phyloP scores from a whole-genome alignment of 257 asterid species.

The Linderniella brevidens region DNA sequence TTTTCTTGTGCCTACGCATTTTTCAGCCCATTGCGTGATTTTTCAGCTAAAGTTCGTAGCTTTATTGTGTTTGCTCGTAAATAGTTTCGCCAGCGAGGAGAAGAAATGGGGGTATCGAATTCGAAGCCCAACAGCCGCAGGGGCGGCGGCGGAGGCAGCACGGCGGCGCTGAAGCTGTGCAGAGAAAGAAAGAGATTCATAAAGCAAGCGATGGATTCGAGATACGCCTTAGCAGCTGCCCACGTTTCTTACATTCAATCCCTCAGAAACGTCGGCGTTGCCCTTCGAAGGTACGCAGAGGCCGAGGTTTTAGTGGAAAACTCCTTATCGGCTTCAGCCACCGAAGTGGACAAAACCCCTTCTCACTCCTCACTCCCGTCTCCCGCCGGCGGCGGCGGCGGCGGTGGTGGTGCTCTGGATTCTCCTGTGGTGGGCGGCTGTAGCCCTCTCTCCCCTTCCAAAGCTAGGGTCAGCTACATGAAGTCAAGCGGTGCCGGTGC shows the following conservation, averaged over 20 bases:
- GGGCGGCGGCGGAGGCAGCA: background rate
- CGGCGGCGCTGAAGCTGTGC: constrained; percentile 50
- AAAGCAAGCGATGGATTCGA: constrained; percentile 80
- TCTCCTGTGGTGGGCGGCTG: constrained; percentile 54
- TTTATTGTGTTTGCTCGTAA: too few relatives aligned
- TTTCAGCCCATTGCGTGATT: too few relatives aligned
- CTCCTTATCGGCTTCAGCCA: constrained; percentile 37
- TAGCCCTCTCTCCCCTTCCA: constrained; percentile 65
- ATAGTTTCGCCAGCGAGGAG: background rate
- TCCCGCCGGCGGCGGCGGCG: constrained; percentile 39
- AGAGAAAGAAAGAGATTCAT: constrained; percentile 68
- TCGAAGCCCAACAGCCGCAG: constrained; percentile 61
- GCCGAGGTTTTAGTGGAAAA: constrained; percentile 65
- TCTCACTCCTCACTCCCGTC: constrained; percentile 57
- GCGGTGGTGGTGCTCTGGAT: constrained; percentile 38
- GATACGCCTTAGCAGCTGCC: constrained; percentile 87
- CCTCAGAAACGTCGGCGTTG: constrained; percentile 67
- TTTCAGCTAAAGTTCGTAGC: too few relatives aligned
- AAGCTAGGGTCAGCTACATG: constrained; percentile 83
- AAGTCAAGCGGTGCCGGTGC: constrained; percentile 45
- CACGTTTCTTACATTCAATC: constrained; percentile 84
- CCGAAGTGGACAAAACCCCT: constrained; percentile 59
- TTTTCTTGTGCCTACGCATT: too few relatives aligned
- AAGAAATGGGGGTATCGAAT: constrained; percentile 53
- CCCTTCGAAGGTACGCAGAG: constrained; percentile 81